Conservation (phyloP, 768 basidiomycete genomes). For the Lactifluus echinatus region DNA sequence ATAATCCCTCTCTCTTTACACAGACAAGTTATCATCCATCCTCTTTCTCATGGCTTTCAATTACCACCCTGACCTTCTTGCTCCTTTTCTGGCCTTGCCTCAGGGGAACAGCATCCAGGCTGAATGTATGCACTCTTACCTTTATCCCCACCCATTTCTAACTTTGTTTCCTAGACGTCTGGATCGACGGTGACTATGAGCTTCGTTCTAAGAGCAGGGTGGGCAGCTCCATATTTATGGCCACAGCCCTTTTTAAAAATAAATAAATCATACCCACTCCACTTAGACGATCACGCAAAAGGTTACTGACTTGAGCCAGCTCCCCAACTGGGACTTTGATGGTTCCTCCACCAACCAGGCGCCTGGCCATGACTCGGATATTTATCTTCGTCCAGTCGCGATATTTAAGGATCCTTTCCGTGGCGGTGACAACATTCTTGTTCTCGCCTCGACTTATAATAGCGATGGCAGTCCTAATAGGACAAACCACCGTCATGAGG, state of each 20-base stretch:
- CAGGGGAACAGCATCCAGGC: conserved; percentile 94
- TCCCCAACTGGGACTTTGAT: conserved; percentile 99
- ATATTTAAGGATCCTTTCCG: conserved; percentile 99
- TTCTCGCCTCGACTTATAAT: conserved; percentile 97
- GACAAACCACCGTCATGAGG: conserved; percentile 91
- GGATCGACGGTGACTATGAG: conserved; percentile 93
- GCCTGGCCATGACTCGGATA: conserved; percentile 90
- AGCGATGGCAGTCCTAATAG: conserved; percentile 96
- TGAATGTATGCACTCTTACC: conserved; percentile 54
- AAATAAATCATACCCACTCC: background rate
- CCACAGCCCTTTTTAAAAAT: conserved; percentile 2
- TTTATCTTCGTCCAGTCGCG: conserved; percentile 93
- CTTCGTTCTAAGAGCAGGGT: conserved; percentile 96
- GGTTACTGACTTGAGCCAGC: conserved; percentile 79
- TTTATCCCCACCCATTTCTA: conserved; percentile 18
- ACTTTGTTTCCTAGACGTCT: conserved; percentile 61
- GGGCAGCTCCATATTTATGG: conserved; percentile 23
- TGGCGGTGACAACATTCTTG: conserved; percentile 94
- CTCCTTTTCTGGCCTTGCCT: conserved; percentile 78
- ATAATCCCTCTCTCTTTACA: background rate
- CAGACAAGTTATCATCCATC: background rate
- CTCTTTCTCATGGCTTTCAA: conserved; percentile 16
- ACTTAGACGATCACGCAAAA: conserved; percentile 77
- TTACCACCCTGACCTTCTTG: conserved; percentile 80
- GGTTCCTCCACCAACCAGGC: conserved; percentile 98